Evolutionary conservation across 441 rosid genomes (phyloP).

Genomic region (Arabidopsis hybrid): DNA sequence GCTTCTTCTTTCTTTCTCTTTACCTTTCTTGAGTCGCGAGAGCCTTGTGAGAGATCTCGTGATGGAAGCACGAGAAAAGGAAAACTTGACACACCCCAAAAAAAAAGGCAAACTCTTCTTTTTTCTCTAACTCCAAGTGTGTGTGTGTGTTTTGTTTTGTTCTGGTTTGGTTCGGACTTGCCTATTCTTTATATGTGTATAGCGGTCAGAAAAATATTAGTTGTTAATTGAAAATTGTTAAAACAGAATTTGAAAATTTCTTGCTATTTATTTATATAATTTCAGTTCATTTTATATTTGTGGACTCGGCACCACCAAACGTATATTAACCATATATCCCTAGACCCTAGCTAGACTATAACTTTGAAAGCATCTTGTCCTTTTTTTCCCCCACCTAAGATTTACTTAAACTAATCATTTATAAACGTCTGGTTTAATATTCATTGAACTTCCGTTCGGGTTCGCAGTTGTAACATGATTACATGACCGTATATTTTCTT

Average conservation of each 20-base stretch:
- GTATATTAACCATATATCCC: constrained; percentile 33
- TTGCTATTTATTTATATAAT: constrained; percentile 1
- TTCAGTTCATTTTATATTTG: constrained; percentile 19
- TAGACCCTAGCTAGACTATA: constrained; percentile 11
- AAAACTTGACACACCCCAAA: constrained; percentile 27
- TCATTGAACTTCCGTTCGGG: constrained; percentile 2
- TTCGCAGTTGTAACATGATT: neutral
- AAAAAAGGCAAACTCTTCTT: neutral
- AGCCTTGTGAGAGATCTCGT: constrained; percentile 64
- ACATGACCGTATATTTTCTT: neutral
- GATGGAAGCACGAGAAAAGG: constrained; percentile 55
- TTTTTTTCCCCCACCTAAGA: constrained; percentile 4
- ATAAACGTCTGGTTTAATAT: neutral
- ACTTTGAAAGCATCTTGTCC: constrained; percentile 14
- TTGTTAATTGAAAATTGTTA: neutral
- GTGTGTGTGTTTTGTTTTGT: constrained; percentile 15
- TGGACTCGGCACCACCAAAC: constrained; percentile 40
- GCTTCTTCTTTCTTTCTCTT: constrained; percentile 23
- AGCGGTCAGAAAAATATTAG: neutral
- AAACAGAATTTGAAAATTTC: neutral
- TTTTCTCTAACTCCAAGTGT: constrained; percentile 3
- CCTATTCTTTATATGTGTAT: constrained; percentile 31
- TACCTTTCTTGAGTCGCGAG: constrained; percentile 30
- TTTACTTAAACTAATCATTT: neutral
- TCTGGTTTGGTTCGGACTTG: constrained; percentile 15